These are phyloP conservation scores for Starmera caribaea DNA, from an alignment of 805 yeast genomes.

Conservation along the genomic window DNA sequence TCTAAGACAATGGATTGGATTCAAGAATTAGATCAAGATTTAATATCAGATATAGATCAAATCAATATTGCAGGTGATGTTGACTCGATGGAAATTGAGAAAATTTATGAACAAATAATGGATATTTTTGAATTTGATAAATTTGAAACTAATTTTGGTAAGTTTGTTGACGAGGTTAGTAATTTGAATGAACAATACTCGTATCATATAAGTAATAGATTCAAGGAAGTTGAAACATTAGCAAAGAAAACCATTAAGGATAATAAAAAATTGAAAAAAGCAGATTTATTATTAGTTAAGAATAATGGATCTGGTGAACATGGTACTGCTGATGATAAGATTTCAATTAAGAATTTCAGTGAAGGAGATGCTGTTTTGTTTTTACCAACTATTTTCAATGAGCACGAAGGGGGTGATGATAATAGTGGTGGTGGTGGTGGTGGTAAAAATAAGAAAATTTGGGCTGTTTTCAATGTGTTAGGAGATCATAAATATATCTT, in stretches of 20 bases:
- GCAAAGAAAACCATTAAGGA: slow-evolving; percentile 82
- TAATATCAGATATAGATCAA: slow-evolving; percentile 1
- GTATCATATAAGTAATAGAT: slow-evolving; percentile 55
- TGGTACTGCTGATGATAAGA: slow-evolving; percentile 24
- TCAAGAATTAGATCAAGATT: slow-evolving; percentile 19
- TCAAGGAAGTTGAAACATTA: slow-evolving; percentile 80
- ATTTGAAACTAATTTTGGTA: slow-evolving; percentile 16
- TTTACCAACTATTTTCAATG: slow-evolving; percentile 48
- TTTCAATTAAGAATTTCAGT: slow-evolving; percentile 60
- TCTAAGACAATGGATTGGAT: slow-evolving; percentile 38
- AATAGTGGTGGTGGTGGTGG: slow-evolving; percentile 13
- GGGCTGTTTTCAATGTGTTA: slow-evolving; percentile 89
- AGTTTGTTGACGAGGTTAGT: slow-evolving; percentile 14
- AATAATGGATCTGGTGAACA: no score
- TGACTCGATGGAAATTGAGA: slow-evolving; percentile 7
- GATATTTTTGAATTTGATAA: slow-evolving; percentile 13
- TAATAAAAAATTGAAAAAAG: slow-evolving; percentile 37
- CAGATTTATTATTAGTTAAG: slow-evolving; percentile 30
- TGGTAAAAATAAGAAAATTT: slow-evolving; percentile 18
- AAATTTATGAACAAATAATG: slow-evolving; percentile 8
- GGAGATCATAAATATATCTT: slow-evolving; percentile 82
- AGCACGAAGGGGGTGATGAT: slow-evolving; percentile 7
- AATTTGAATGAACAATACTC: slow-evolving; percentile 22
- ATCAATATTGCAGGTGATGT: slow-evolving; percentile 1
- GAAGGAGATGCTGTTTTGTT: slow-evolving; percentile 75